Evolutionary conservation across 768 basidiomycete genomes (phyloP).

Genomic region (Tylopilus cervinicoccineus): DNA sequence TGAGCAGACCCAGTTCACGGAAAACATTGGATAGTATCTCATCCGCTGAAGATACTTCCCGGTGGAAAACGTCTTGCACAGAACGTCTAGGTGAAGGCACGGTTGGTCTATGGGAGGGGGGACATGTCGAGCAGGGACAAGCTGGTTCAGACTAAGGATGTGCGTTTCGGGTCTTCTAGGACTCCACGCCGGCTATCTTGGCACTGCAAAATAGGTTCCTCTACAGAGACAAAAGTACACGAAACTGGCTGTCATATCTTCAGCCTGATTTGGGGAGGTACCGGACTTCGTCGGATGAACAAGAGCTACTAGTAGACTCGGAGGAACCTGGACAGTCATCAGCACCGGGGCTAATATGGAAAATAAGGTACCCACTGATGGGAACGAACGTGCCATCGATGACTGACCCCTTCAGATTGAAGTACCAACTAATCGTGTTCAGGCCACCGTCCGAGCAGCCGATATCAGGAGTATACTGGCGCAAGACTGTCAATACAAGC

Average conservation of each 20-base stretch:
- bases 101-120: slow-evolving; percentile 44
- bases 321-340: slow-evolving; percentile 43
- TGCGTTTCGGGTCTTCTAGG: not conserved
- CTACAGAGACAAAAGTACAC: not conserved
- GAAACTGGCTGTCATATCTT: not conserved
- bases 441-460: slow-evolving; percentile 40
- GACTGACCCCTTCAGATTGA: slow-evolving; percentile 60
- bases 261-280: slow-evolving; percentile 37
- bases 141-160: not conserved
- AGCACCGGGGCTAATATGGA: not conserved
- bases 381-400: slow-evolving; percentile 62
- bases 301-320: slow-evolving; percentile 37
- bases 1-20: slow-evolving; percentile 27
- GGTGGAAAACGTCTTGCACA: slow-evolving; percentile 42
- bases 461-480: slow-evolving; percentile 46
- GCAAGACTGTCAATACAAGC: not conserved
- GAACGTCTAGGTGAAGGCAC: slow-evolving; percentile 46
- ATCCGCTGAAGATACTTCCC: slow-evolving; percentile 36
- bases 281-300: slow-evolving; percentile 53
- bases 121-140: not conserved
- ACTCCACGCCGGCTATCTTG: not conserved
- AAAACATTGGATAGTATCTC: slow-evolving; percentile 29
- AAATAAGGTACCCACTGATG: slow-evolving; percentile 43
- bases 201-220: not conserved
- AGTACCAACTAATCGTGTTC: slow-evolving; percentile 55